Conservation (phyloP, 2,329 filamentous ascomycete genomes). For the Elsinoe ampelina region DNA sequence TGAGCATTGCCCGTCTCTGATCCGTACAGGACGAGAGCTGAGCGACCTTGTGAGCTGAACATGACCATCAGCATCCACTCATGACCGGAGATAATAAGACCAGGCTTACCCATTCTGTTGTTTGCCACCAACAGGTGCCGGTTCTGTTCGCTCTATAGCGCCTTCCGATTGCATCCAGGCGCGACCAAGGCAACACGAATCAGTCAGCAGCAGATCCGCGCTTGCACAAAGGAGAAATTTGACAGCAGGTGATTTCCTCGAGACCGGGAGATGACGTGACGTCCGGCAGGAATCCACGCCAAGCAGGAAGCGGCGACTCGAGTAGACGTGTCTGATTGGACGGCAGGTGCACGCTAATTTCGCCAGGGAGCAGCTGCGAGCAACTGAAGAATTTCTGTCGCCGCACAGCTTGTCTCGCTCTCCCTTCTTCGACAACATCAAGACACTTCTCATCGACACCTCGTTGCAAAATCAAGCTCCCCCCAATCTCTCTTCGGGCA, state of each 20-base stretch:
- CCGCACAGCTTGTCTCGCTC: conserved; percentile 16
- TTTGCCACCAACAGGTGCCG: conserved; percentile 4
- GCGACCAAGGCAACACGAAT: background rate
- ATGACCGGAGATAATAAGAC: background rate
- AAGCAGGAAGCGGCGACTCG: conserved; percentile 3
- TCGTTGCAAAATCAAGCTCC: conserved; percentile 15
- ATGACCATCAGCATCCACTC: background rate
- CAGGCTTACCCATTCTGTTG: conserved; percentile 5
- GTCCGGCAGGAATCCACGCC: background rate
- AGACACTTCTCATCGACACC: conserved; percentile 16
- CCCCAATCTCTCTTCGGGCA: conserved; percentile 26
- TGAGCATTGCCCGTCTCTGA: conserved; percentile 93
- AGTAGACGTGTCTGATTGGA: conserved; percentile 7
- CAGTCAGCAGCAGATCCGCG: conserved; percentile 1
- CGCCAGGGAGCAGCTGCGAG: conserved; percentile 12
- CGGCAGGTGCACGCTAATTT: conserved; percentile 1
- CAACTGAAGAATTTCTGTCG: conserved; percentile 13
- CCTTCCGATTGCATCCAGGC: conserved; percentile 3
- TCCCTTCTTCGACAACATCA: conserved; percentile 21
- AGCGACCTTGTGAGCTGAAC: background rate
- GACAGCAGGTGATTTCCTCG: background rate
- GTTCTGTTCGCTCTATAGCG: background rate
- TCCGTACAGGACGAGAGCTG: conserved; percentile 71
- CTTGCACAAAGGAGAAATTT: conserved; percentile 2
- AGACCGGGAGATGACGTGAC: conserved; percentile 2